phyloP scores from a whole-genome alignment of 2,329 filamentous ascomycete genomes.

The Talaromyces amestolkiae region DNA sequence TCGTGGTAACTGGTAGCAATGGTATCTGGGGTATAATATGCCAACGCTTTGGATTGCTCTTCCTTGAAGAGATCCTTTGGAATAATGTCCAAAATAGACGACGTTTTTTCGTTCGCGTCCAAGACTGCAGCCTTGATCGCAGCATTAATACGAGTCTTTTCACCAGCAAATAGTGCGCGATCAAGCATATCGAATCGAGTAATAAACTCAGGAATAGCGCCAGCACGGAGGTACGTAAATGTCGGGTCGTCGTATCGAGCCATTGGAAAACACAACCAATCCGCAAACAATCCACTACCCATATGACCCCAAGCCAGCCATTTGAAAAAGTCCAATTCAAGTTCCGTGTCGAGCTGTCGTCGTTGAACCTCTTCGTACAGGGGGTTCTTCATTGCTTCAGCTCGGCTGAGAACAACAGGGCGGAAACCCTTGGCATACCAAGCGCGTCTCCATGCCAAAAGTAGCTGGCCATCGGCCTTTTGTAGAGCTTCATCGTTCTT shows the following conservation, averaged over 20 bases:
- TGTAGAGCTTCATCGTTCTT: constrained; percentile 62
- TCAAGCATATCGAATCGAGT: constrained; percentile 67
- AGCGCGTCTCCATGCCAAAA: constrained; percentile 84
- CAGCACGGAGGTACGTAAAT: constrained; percentile 69
- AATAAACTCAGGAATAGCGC: constrained; percentile 70
- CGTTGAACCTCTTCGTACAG: constrained; percentile 68
- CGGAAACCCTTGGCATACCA: constrained; percentile 95
- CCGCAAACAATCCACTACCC: constrained; percentile 76
- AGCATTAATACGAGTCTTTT: constrained; percentile 61
- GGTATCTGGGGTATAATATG: constrained; percentile 68
- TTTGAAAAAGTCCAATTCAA: constrained; percentile 71
- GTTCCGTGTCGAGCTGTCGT: constrained; percentile 50
- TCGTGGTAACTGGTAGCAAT: constrained; percentile 66
- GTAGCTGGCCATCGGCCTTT: constrained; percentile 72
- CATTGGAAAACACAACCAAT: constrained; percentile 84
- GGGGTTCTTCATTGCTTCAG: constrained; percentile 80
- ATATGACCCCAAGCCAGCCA: constrained; percentile 94
- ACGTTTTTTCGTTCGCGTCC: constrained; percentile 51
- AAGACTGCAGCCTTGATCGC: constrained; percentile 56
- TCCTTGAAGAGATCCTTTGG: constrained; percentile 60
- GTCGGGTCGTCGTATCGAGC: constrained; percentile 69
- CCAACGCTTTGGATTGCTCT: constrained; percentile 68
- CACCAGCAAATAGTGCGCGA: constrained; percentile 70
- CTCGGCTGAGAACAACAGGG: constrained; percentile 74
- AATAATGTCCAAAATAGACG: constrained; percentile 63